Evolutionary conservation across 23 red algal species (phyloP), one percentile per base, ranked within the genome.

Genomic region (Gracilaria vermiculophylla): DNA sequence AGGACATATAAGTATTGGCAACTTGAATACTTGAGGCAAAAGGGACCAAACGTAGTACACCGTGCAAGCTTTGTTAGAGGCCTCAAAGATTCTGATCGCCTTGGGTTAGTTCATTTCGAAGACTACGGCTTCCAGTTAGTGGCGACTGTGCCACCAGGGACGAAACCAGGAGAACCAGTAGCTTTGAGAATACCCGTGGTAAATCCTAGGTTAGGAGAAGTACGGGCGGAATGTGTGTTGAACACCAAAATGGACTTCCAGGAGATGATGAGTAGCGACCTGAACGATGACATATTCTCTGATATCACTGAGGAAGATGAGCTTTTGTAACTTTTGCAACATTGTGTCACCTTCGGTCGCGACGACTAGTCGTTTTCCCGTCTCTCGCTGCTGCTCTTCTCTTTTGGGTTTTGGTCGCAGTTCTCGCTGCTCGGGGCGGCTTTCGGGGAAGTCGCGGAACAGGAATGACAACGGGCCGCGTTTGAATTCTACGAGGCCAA

Each of bases 1-100:
- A 52, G 53, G 65, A 65, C 90, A 1, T 86, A 65, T 29, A 85
- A 69, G 54, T 93, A 93, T 60, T 93, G 90, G 90, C 90, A 85
- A 29, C 58, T 93, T 8, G 90, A 93, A 70, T 85, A 34, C 58
- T 53, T 93, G 29, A 80, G 90, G 25, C 79, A 80, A 28, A 28
- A 31, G 35, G 90, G 81, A 42, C 79, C 65, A 44, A 45, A 57
- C 14, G 55, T 53, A 55, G 27, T 15, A 31, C 69, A 81, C 45
- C 20, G 57, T 10, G 87, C 17, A 44, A 53, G 16, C 32, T 91
- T 76, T 31, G 75, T 91, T 11, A 55, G 49, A 50, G 25, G 23
- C 42, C 23, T 81, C 25, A 88, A 48, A 49, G 84, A 81, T 20
- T 40, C 25, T 35, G 55, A 44, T 34, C 29, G 64, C n/a, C 42